Conservation (phyloP, 192 early-diverging fungal species). For the Globomyces pollinis-pini region DNA sequence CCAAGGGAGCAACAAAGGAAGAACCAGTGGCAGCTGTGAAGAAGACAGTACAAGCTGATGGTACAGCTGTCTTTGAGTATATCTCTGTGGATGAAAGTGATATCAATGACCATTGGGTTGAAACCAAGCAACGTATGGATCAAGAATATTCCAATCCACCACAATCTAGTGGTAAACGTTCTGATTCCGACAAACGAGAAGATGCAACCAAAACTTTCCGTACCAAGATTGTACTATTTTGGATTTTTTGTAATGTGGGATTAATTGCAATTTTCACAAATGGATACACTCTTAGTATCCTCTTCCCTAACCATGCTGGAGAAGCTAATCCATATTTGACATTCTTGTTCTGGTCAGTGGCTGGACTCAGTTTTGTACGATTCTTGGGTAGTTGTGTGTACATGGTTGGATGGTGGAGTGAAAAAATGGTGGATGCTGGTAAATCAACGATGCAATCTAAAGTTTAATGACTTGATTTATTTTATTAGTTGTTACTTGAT, state of each 20-base stretch:
- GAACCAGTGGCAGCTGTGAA: neutral
- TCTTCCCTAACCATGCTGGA: neutral
- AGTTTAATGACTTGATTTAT: no score
- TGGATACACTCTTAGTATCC: neutral
- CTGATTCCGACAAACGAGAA: conserved; percentile 48
- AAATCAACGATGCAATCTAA: no score
- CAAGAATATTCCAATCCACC: neutral
- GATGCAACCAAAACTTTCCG: conserved; percentile 65
- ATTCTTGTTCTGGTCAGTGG: conserved; percentile 83
- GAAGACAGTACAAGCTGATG: conserved; percentile 20
- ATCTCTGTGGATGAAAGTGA: conserved; percentile 38
- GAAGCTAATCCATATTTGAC: conserved; percentile 64
- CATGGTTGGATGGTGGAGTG: conserved; percentile 24
- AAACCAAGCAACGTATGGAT: neutral
- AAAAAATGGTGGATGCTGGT: conserved; percentile 18
- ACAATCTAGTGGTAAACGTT: neutral
- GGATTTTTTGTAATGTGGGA: conserved; percentile 72
- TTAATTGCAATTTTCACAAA: conserved; percentile 61
- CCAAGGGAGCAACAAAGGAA: conserved; percentile 53
- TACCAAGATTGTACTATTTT: conserved; percentile 24
- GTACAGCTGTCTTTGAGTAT: conserved; percentile 26
- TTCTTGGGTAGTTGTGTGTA: conserved; percentile 22
- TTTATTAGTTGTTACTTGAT: no score
- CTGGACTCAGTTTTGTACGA: conserved; percentile 22
- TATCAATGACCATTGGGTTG: conserved; percentile 39